Base-by-base conservation (phyloP, 2,329 filamentous ascomycete genomes). In the Neonectria ditissima region DNA sequence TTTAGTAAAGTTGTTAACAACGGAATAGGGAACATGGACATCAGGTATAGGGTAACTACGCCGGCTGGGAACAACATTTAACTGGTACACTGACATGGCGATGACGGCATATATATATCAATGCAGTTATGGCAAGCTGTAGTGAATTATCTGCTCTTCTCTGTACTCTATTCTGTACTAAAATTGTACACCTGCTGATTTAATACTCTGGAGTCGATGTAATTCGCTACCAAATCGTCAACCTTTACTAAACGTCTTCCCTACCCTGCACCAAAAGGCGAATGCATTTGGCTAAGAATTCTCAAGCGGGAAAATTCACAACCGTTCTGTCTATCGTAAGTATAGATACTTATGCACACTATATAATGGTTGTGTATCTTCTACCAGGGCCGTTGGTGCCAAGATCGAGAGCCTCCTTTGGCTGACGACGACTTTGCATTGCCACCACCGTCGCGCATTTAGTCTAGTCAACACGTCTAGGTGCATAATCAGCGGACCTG, bases 351-450 rank as follows among this genome's bases (percentile, higher is more conserved):
- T 20, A n/a, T 41, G n/a, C 8, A 2, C 3, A 10, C 37, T 20
- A 20, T n/a, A 37, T 8, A 20, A 41, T 4, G n/a, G 3, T n/a
- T 4, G 20, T 11, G n/a, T 18, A 20, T 7, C 7, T 10, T 41
- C 37, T 18, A 20, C 8, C n/a, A n/a, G 44, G 10, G 14, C 26
- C 28, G 20, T 16, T 18, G 30, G 26, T 39, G 59, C 53, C 59
- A 53, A 62, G 59, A 22, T 24, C 13, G 45, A 26, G 26, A 28
- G 51, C 28, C 39, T 37, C 16, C 9, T 41, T 34, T 39, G 10
- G 59, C 52, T 62, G 47, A 56, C 47, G 59, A 62, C 59, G 39
- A 41, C 37, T 47, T 14, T 28, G 53, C 59, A 62, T 53, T 47
- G 59, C 59, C 59, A 62, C 59, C 59, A 20, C 41, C 22, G 41